Evolutionary conservation across 305 asterid genomes (phyloP).

Genomic region (Withania somnifera): DNA sequence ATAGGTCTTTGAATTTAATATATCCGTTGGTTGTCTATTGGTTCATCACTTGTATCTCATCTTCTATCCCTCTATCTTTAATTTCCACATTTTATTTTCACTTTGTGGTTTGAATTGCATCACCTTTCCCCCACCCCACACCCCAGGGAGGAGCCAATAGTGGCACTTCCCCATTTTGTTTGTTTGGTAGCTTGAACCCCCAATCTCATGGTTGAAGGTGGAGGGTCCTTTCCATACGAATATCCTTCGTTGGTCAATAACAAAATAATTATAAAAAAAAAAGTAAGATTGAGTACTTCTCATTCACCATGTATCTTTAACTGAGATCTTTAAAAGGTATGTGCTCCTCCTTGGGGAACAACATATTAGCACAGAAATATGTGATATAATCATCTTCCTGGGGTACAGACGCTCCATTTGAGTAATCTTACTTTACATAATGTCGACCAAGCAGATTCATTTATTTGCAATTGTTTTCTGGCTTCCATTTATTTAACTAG

Average conservation of each 20-base stretch:
- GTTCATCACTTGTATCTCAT: too few relatives aligned
- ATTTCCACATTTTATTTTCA: too few relatives aligned
- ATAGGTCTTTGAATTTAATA: too few relatives aligned
- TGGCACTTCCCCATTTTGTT: neutral
- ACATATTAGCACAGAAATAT: neutral
- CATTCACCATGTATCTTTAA: neutral
- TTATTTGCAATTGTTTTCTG: neutral
- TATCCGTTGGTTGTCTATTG: too few relatives aligned
- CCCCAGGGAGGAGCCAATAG: neutral
- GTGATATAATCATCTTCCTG: neutral
- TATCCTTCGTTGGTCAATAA: neutral
- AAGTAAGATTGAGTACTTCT: neutral
- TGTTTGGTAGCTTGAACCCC: neutral
- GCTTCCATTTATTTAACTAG: neutral
- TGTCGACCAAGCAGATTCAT: neutral
- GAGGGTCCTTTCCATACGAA: neutral
- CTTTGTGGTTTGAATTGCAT: too few relatives aligned
- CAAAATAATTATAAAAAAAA: neutral
- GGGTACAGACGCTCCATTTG: neutral
- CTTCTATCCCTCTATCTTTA: too few relatives aligned
- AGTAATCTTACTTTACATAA: neutral
- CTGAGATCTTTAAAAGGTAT: neutral
- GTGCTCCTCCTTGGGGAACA: neutral
- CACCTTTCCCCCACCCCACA: too few relatives aligned
- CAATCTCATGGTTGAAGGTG: neutral